Conservation (phyloP, 495 filamentous ascomycete genomes). For the Xylaria longipes region DNA sequence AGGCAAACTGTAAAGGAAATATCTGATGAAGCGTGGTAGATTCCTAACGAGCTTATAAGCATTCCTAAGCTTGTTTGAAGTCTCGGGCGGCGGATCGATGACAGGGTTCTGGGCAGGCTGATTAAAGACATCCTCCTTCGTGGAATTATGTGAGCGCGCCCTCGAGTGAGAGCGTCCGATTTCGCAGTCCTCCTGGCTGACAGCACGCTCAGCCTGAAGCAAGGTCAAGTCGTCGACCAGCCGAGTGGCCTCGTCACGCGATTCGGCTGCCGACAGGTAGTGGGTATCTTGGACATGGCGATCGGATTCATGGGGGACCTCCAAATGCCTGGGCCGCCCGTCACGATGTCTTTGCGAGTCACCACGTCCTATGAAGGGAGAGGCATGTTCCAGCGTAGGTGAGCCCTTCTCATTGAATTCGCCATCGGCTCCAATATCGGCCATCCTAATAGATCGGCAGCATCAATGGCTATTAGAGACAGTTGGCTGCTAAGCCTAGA, state of each 20-base stretch:
- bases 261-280: constrained; percentile 32
- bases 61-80: constrained; percentile 61
- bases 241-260: constrained; percentile 69
- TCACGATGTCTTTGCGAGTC: constrained; percentile 27
- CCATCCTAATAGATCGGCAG: constrained; percentile 23
- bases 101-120: constrained; percentile 62
- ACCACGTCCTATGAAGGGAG: constrained; percentile 37
- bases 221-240: constrained; percentile 86
- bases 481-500: not conserved
- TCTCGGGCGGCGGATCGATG: constrained; percentile 46
- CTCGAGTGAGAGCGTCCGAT: constrained; percentile 45
- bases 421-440: constrained; percentile 12
- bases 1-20: constrained; percentile 86
- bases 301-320: constrained; percentile 28
- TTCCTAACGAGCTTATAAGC: constrained; percentile 63
- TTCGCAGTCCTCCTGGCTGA: constrained; percentile 59
- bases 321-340: constrained; percentile 31
- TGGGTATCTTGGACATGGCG: constrained; percentile 20
- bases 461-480: not conserved
- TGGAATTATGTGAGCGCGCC: constrained; percentile 47
- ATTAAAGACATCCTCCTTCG: constrained; percentile 83
- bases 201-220: constrained; percentile 80
- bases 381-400: constrained; percentile 31
- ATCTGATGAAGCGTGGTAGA: constrained; percentile 80
- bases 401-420: constrained; percentile 38